These are phyloP conservation scores for Geranium incanum DNA, from an alignment of 441 rosid species.

Conservation along the genomic window DNA sequence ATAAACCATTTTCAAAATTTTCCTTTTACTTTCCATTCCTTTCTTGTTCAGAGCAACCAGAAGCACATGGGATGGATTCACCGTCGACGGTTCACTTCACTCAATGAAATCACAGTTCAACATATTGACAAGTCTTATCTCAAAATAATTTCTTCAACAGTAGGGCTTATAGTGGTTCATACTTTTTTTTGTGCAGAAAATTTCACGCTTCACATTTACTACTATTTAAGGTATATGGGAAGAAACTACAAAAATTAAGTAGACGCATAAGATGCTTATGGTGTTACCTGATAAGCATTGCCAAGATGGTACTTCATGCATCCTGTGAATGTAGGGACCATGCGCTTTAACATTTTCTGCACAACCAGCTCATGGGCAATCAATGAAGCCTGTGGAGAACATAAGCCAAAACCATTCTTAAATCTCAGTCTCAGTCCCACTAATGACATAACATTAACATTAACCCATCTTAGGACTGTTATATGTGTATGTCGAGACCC, in stretches of 20 bases:
- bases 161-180: background rate
- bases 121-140: background rate
- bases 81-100: no score
- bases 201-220: background rate
- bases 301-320: background rate
- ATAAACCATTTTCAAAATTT: background rate
- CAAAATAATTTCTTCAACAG: background rate
- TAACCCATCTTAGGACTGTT: no score
- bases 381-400: background rate
- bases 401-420: background rate
- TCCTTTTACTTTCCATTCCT: background rate
- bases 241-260: background rate
- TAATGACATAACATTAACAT: background rate
- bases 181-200: background rate
- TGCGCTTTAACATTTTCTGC: background rate
- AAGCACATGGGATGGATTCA: background rate
- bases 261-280: background rate
- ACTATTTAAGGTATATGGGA: background rate
- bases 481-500: no score
- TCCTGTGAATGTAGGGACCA: constrained; percentile 4
- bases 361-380: background rate
- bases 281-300: background rate
- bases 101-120: constrained; percentile 4
- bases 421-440: background rate
- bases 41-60: background rate